These are phyloP conservation scores for Eutrema salsugineum DNA, from an alignment of 441 rosid species.

Conservation along the genomic window DNA sequence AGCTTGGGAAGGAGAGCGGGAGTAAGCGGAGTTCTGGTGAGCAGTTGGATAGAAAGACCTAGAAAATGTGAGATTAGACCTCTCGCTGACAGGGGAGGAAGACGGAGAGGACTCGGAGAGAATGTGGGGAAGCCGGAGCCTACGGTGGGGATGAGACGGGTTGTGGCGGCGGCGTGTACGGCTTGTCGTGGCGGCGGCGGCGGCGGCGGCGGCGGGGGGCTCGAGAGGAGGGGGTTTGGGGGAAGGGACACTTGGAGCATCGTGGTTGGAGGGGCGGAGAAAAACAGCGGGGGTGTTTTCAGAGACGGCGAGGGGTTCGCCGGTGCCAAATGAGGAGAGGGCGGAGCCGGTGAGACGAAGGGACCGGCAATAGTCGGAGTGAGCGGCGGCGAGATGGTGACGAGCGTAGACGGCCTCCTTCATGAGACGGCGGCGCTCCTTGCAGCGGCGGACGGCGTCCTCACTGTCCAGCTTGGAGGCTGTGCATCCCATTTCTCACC, in stretches of 20 bases:
- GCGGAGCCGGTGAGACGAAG: constrained; percentile 82
- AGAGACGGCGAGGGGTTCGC: constrained; percentile 70
- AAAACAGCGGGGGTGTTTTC: constrained; percentile 78
- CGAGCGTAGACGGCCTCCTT: constrained; percentile 83
- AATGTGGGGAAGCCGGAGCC: constrained; percentile 85
- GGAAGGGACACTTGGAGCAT: constrained; percentile 24
- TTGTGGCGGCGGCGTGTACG: constrained; percentile 30
- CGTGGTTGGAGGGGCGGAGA: constrained; percentile 35
- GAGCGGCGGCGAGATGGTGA: constrained; percentile 83
- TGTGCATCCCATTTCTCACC: constrained; percentile 65
- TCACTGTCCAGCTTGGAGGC: constrained; percentile 90
- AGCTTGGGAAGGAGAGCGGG: constrained; percentile 77
- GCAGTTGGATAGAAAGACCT: constrained; percentile 57
- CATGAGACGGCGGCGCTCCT: constrained; percentile 91
- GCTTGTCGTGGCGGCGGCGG: constrained; percentile 32
- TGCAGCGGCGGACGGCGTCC: constrained; percentile 87
- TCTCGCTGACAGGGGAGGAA: constrained; percentile 58
- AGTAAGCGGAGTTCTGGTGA: constrained; percentile 52
- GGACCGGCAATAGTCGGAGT: constrained; percentile 85
- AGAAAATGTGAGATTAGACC: constrained; percentile 34
- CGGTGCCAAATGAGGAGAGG: constrained; percentile 68
- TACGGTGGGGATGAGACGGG: constrained; percentile 26
- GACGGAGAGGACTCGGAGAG: constrained; percentile 72
- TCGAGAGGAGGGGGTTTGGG: constrained; percentile 33
- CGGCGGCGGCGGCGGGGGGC: constrained; percentile 29